Evolutionary conservation across 2,329 filamentous ascomycete species (phyloP), one percentile per base, ranked within the genome.

Genomic region (Parastagonospora avenae): DNA sequence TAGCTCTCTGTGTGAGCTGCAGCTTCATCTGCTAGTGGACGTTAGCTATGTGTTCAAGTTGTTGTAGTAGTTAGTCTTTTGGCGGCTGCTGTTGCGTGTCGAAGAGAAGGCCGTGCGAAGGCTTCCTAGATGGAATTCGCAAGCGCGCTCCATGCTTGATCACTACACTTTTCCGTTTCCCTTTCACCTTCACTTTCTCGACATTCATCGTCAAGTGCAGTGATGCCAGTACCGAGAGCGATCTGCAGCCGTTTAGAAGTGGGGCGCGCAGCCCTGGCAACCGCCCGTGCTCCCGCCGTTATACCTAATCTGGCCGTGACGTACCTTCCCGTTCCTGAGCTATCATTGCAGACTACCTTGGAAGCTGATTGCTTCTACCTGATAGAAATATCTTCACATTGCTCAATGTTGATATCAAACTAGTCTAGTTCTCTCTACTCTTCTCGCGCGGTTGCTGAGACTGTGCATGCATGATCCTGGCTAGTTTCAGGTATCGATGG

Each of bases 251-350:
- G 48, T 48, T 52, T 35, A 49, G 39, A 14, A 40, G 35, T 49
- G 52, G 36, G 56, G 56, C 53, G 56, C 56, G 56, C 28, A 52
- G 50, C 54, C 50, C 46, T 38, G 50, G 56, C 51, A 57, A 59
- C 53, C 35, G n/a, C 19, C 19, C 19, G 19, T 24, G 19, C 19
- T 27, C 42, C 33, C 32, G 36, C 32, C 44, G 39, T 52, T 40
- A 47, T n/a, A 11, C 32, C 32, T 35, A 37, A 14, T 37, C 16
- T 16, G 12, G 8, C 7, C 10, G 35, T 37, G 35, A 37, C 35
- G 19, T 37, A 14, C 35, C 35, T 16, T 16, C 35, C 7, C 10
- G 35, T 37, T 37, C 35, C 35, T 37, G 35, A 37, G 19, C 35
- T 16, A 37, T 16, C 3, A 5, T 24, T 5, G 19, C 19, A 5